Base-by-base conservation (phyloP, 305 asterid species). In the Coffea humblotiana region DNA sequence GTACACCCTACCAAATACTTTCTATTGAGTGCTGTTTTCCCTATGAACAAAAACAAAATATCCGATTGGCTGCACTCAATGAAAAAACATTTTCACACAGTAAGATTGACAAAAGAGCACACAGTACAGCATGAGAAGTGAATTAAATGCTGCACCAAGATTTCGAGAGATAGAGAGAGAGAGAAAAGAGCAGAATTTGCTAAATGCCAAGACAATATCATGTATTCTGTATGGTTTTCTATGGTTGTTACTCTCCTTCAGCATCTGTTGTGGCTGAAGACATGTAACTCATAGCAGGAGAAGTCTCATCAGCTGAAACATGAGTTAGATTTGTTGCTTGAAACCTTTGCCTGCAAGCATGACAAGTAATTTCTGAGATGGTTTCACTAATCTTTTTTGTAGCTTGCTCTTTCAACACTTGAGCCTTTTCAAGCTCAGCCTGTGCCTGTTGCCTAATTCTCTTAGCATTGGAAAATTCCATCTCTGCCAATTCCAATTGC, bases 361-460 rank as follows among this genome's bases (percentile, higher is more conserved):
- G 84, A 71, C 88, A 88, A 52, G 87, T 84, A 71, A 88, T 85
- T 66, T 88, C 83, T 18, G 80, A 74, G 45, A 88, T 75, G 14
- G 83, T 84, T 2, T 87, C 80, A 71, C 68, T 84, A 21, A 86
- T 86, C 77, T 86, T 85, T 73, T 68, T 86, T 1, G 82, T 84
- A 11, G 90, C 87, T n/a, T 83, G 83, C 18, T 86, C 84, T 81
- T 84, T 86, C 47, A 84, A 74, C 2, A 78, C 80, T 16, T 77
- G 72, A 32, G 91, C 88, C 64, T 77, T 86, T 25, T 79, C 82
- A 54, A 88, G 45, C 37, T 88, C 89, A 2, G 32, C 82, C 45
- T 75, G 83, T 13, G 89, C 87, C 73, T 88, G 88, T 74, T 86
- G 88, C 72, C 91, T 78, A 3, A 88, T 88, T 58, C 91, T 73